These are phyloP conservation scores for Phytophthora pini DNA, from an alignment of 352 stramenopile species.

Conservation along the genomic window DNA sequence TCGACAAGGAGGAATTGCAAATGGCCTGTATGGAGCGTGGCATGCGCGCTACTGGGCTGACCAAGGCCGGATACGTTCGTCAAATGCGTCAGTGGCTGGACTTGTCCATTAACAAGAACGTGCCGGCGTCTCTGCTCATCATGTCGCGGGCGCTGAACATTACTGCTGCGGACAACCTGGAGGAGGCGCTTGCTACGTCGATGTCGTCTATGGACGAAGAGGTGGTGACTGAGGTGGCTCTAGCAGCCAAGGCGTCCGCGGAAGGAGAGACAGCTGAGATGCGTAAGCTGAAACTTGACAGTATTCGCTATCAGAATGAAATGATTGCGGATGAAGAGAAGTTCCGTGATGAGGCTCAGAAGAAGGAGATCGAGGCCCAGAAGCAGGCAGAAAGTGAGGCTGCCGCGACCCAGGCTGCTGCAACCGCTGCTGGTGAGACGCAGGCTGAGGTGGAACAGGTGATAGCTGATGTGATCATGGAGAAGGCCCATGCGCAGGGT, in stretches of 20 bases:
- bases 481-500: conserved; percentile 36
- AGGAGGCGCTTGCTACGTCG: conserved; percentile 86
- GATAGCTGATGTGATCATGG: conserved; percentile 40
- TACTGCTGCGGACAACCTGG: conserved; percentile 81
- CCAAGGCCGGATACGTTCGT: conserved; percentile 95
- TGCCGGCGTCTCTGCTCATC: conserved; percentile 98
- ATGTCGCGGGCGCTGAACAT: conserved; percentile 98
- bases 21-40: conserved; percentile 97
- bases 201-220: conserved; percentile 91
- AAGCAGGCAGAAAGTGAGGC: conserved; percentile 80
- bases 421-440: conserved; percentile 25
- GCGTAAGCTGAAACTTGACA: conserved; percentile 89
- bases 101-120: conserved; percentile 98
- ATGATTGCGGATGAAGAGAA: conserved; percentile 93
- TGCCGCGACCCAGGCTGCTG: conserved; percentile 38
- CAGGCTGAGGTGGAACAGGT: conserved; percentile 44
- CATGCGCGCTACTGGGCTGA: conserved; percentile 97
- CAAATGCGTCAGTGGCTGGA: conserved; percentile 98
- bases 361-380: conserved; percentile 79
- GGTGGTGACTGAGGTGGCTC: conserved; percentile 86
- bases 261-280: conserved; percentile 71
- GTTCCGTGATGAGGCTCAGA: conserved; percentile 87
- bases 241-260: conserved; percentile 73
- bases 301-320: conserved; percentile 97
- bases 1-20: conserved; percentile 98